Conservation (phyloP, 73 alveolate species). For the Halteria grandinella region DNA sequence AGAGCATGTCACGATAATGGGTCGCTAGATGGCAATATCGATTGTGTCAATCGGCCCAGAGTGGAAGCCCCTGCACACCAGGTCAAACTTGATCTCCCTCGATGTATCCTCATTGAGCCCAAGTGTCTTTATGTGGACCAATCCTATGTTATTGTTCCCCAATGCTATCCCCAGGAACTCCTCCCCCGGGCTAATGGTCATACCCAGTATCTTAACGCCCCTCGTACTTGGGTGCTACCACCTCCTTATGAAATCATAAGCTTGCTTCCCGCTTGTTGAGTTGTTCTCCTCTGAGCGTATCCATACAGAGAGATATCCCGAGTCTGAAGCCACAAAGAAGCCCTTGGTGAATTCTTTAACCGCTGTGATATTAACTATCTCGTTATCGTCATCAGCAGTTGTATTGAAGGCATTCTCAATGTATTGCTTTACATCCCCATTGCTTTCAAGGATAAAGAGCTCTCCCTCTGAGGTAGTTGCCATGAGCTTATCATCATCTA, state of each 20-base stretch:
- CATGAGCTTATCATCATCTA: slow-evolving; percentile 81
- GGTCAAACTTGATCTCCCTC: slow-evolving; percentile 92
- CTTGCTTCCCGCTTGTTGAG: slow-evolving; percentile 55
- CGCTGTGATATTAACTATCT: slow-evolving; percentile 38
- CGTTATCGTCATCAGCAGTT: slow-evolving; percentile 14
- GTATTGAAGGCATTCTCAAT: slow-evolving; percentile 74
- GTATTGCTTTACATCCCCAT: slow-evolving; percentile 71
- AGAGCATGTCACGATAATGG: slow-evolving; percentile 93
- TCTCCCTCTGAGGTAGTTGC: slow-evolving; percentile 85
- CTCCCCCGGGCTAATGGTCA: slow-evolving; percentile 86
- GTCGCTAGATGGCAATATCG: slow-evolving; percentile 98
- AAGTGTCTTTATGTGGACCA: slow-evolving; percentile 60
- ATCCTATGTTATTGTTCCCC: slow-evolving; percentile 93
- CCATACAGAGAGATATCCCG: slow-evolving; percentile 87
- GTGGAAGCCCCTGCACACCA: slow-evolving; percentile 97
- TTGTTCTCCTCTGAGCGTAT: slow-evolving; percentile 80
- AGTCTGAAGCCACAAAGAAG: slow-evolving; percentile 79
- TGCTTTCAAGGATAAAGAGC: slow-evolving; percentile 75
- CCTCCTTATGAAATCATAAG: slow-evolving; percentile 69
- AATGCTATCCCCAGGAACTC: slow-evolving; percentile 92
- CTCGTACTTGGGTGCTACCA: slow-evolving; percentile 68
- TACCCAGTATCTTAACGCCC: slow-evolving; percentile 65
- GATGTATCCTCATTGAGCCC: slow-evolving; percentile 74
- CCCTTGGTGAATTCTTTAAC: slow-evolving; percentile 74
- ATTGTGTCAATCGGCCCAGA: slow-evolving; percentile 91